Conservation (phyloP, 2,329 filamentous ascomycete genomes). For the Colletotrichum eremochloae region DNA sequence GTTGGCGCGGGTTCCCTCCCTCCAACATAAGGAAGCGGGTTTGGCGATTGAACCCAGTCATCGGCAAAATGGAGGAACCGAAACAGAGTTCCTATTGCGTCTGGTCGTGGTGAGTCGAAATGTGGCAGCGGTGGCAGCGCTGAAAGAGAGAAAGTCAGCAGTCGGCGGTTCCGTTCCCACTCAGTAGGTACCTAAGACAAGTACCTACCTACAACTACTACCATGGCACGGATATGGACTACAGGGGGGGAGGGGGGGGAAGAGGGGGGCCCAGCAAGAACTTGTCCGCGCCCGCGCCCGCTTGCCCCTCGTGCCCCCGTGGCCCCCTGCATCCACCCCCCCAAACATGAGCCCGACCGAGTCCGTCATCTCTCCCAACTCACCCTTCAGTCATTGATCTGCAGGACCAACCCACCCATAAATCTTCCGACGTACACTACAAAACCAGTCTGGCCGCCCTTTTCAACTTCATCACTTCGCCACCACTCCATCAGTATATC, state of each 20-base stretch:
- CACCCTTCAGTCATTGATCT: slow-evolving; percentile 34
- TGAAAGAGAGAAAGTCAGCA: background rate
- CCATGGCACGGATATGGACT: slow-evolving; percentile 22
- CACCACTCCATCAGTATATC: slow-evolving; percentile 25
- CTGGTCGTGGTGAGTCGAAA: background rate
- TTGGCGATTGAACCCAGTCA: background rate
- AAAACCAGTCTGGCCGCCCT: slow-evolving; percentile 21
- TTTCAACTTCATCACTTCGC: slow-evolving; percentile 44
- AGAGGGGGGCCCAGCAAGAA: too few relatives aligned
- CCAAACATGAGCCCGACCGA: slow-evolving; percentile 25
- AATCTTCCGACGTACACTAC: slow-evolving; percentile 42
- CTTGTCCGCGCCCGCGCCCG: background rate
- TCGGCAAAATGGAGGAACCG: background rate
- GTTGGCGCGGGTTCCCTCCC: background rate
- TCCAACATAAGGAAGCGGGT: background rate
- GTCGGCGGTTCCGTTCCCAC: background rate
- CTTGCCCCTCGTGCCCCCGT: slow-evolving; percentile 6
- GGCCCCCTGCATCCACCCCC: slow-evolving; percentile 2
- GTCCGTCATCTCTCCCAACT: slow-evolving; percentile 40
- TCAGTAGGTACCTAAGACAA: background rate
- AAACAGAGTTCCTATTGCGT: slow-evolving; percentile 13
- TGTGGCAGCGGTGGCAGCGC: background rate
- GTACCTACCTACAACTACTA: background rate
- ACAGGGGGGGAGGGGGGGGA: background rate
- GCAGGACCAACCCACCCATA: slow-evolving; percentile 37